Evolutionary conservation across 352 stramenopile species (phyloP).

Genomic region (Hyaloperonospora arabidopsidis): DNA sequence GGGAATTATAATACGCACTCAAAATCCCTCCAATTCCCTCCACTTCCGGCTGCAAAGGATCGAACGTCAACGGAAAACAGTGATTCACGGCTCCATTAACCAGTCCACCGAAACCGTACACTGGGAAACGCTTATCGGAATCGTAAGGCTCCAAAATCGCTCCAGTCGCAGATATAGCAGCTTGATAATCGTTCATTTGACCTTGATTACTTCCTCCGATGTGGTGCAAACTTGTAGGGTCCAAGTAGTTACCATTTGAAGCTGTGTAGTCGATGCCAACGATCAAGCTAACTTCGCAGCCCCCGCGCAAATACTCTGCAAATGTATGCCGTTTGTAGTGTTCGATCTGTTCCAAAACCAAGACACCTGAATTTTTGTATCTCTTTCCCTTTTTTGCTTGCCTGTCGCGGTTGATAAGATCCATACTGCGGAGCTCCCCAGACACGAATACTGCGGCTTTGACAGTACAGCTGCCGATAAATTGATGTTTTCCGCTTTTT

Average conservation of each 20-base stretch:
- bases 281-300: constrained; percentile 70
- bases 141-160: constrained; percentile 73
- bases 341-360: constrained; percentile 49
- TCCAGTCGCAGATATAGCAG: constrained; percentile 57
- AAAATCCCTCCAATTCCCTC: constrained; percentile 58
- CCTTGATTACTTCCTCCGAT: constrained; percentile 42
- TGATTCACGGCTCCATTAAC: constrained; percentile 56
- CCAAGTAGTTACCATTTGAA: constrained; percentile 41
- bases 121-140: constrained; percentile 61
- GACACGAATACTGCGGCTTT: constrained; percentile 51
- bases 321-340: constrained; percentile 65
- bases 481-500: constrained; percentile 55
- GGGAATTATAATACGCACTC: constrained; percentile 51
- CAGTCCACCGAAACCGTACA: constrained; percentile 74
- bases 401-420: constrained; percentile 61
- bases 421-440: constrained; percentile 38
- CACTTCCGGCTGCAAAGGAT: constrained; percentile 51
- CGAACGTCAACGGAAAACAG: constrained; percentile 68
- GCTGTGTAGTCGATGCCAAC: constrained; percentile 80
- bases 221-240: constrained; percentile 57
- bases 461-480: constrained; percentile 50
- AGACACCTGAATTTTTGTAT: constrained; percentile 67
- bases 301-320: constrained; percentile 58
- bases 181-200: constrained; percentile 72
- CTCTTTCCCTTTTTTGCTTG: constrained; percentile 61